Percentiles rank a stretch among this genome's conserved stretches.
phyloP scores from a whole-genome alignment of 371 early-diverging fungal genomes.

The Rhizopus arrhizus region DNA sequence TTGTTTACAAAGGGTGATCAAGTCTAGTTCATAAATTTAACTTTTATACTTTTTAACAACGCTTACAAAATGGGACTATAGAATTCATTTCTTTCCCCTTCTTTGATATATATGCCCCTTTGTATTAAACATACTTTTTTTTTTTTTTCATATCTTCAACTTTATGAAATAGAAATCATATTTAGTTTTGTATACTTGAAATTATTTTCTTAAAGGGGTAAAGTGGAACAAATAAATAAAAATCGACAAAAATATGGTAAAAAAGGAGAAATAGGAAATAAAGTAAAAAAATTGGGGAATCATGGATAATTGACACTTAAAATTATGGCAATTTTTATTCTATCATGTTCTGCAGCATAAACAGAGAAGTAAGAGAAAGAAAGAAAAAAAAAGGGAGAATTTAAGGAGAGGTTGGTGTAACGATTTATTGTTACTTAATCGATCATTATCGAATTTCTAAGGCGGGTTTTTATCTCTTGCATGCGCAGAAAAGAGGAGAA shows the following conservation, averaged over 20 bases:
- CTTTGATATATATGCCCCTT: too few species aligned
- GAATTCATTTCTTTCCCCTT: too few species aligned
- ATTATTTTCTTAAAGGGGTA: too few species aligned
- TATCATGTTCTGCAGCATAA: neutral
- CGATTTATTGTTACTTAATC: neutral
- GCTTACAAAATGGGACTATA: too few species aligned
- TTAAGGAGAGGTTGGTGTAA: neutral
- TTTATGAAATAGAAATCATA: too few species aligned
- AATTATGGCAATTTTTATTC: neutral
- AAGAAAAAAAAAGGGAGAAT: too few species aligned
- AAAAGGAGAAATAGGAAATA: neutral
- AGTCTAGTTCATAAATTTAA: too few species aligned
- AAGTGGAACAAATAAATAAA: neutral
- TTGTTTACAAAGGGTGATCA: too few species aligned
- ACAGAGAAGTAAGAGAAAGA: neutral
- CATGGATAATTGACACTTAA: neutral
- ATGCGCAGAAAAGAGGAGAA: neutral
- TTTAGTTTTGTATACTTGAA: too few species aligned
- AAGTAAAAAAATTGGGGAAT: neutral
- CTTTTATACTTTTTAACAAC: too few species aligned
- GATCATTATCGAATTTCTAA: neutral
- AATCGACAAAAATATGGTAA: neutral
- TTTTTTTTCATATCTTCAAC: too few species aligned
- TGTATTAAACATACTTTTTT: too few species aligned
- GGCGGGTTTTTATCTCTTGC: neutral